phyloP scores from a whole-genome alignment of 2,329 filamentous ascomycete species.

The Colletotrichum melonis region DNA sequence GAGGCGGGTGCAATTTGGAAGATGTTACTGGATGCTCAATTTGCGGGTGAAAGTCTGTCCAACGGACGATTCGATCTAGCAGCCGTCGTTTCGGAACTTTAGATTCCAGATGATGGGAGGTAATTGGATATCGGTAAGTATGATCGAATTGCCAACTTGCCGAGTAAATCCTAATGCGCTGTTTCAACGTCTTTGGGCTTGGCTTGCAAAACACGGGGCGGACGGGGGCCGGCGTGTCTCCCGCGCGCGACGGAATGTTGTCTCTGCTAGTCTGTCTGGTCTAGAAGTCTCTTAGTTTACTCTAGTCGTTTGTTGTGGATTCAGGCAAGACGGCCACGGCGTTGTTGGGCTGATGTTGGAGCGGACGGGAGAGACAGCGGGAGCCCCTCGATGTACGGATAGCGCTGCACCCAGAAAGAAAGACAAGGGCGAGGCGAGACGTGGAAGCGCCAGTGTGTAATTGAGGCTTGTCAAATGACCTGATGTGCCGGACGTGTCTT shows the following conservation, averaged over 20 bases:
- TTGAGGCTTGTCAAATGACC: conserved; percentile 31
- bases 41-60: neutral
- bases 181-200: neutral
- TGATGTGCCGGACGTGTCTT: conserved; percentile 22
- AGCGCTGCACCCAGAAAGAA: neutral
- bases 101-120: neutral
- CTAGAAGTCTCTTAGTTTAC: neutral
- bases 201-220: neutral
- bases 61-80: neutral
- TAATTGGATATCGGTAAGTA: neutral
- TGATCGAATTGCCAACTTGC: neutral
- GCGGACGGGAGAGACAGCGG: neutral
- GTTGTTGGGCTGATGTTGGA: neutral
- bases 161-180: neutral
- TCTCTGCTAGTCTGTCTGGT: neutral
- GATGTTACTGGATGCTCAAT: neutral
- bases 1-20: neutral
- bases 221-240: neutral
- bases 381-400: neutral
- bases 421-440: conserved; percentile 17
- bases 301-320: neutral
- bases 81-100: neutral
- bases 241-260: neutral
- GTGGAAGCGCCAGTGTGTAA: neutral
- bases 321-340: neutral